Evolutionary conservation across 2,329 filamentous ascomycete species (phyloP).

Genomic region (Dryadomyces sulphureus): DNA sequence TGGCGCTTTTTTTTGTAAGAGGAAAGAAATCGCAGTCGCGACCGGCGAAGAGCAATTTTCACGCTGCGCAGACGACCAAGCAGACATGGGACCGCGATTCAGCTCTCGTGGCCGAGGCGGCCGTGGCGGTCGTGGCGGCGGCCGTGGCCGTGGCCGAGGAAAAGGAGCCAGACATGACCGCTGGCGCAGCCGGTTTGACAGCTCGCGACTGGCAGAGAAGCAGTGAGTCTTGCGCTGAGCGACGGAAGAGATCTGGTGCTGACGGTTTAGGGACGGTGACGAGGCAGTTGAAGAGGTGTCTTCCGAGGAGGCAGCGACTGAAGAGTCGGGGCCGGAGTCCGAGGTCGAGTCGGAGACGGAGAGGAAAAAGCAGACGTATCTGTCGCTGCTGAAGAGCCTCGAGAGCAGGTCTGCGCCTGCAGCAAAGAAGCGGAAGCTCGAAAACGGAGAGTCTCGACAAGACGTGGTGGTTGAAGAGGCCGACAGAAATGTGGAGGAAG

Average conservation of each 20-base stretch:
- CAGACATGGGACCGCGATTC: conserved; percentile 22
- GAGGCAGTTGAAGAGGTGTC: conserved; percentile 27
- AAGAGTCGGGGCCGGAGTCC: not conserved
- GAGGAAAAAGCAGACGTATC: conserved; percentile 27
- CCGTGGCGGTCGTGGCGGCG: conserved; percentile 14
- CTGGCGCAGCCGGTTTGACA: conserved; percentile 27
- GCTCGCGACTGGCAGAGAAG: conserved; percentile 28
- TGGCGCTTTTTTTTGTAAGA: conserved; percentile 4
- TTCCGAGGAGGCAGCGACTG: conserved; percentile 17
- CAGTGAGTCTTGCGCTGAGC: conserved; percentile 17
- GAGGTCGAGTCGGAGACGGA: conserved; percentile 1
- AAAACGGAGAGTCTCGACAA: conserved; percentile 18
- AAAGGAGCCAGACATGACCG: conserved; percentile 12
- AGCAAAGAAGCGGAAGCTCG: conserved; percentile 41
- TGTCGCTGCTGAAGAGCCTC: conserved; percentile 43
- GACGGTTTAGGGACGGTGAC: conserved; percentile 19
- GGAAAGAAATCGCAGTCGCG: too few species aligned
- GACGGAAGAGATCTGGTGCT: conserved; percentile 19
- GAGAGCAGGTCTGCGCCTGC: conserved; percentile 29
- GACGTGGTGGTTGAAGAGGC: conserved; percentile 3
- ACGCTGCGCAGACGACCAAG: not conserved
- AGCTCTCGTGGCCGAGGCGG: conserved; percentile 17
- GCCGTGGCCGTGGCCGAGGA: conserved; percentile 17
- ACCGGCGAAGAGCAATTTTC: too few species aligned
- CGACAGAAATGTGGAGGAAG: not conserved